Evolutionary conservation across 371 early-diverging fungal genomes (phyloP).

Genomic region (Haplosporangium sp.): DNA sequence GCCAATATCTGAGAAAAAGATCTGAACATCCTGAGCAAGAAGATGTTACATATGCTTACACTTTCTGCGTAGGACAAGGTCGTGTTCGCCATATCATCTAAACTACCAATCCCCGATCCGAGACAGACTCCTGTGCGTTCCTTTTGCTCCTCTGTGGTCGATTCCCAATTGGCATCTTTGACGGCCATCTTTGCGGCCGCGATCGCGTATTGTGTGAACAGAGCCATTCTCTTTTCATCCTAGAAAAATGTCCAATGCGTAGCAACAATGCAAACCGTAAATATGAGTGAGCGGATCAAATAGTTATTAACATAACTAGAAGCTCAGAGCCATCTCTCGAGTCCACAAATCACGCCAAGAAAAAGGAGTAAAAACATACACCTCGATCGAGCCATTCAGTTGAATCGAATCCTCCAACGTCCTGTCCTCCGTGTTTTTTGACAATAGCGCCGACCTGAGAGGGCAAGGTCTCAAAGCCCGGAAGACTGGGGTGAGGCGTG

Average conservation of each 20-base stretch:
- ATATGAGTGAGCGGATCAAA: too few species aligned
- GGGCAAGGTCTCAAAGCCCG: conserved; percentile 73
- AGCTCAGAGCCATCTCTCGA: neutral
- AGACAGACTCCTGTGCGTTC: conserved; percentile 53
- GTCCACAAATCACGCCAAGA: neutral
- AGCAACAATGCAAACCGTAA: too few species aligned
- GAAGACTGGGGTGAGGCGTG: conserved; percentile 14
- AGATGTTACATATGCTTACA: conserved; percentile 62
- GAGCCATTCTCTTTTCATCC: conserved; percentile 84
- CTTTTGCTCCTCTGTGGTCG: conserved; percentile 64
- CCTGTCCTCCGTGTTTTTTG: conserved; percentile 62
- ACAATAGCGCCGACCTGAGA: conserved; percentile 88
- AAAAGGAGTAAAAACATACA: conserved; percentile 51
- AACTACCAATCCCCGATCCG: conserved; percentile 75
- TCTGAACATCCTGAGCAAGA: neutral
- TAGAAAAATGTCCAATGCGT: conserved; percentile 23
- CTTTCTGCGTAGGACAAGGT: conserved; percentile 63
- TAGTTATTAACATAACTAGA: too few species aligned
- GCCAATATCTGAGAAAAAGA: neutral
- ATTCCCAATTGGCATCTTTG: conserved; percentile 81
- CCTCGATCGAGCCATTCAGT: conserved; percentile 80
- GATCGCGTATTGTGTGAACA: conserved; percentile 91
- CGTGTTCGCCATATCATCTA: conserved; percentile 84
- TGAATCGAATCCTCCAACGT: conserved; percentile 71
- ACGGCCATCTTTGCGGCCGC: conserved; percentile 90